A percentile compares a stretch with the other conserved stretches of the same genome.
Evolutionary conservation across 192 early-diverging fungal genomes (phyloP).

Genomic region (Backusella tarrabulga): DNA sequence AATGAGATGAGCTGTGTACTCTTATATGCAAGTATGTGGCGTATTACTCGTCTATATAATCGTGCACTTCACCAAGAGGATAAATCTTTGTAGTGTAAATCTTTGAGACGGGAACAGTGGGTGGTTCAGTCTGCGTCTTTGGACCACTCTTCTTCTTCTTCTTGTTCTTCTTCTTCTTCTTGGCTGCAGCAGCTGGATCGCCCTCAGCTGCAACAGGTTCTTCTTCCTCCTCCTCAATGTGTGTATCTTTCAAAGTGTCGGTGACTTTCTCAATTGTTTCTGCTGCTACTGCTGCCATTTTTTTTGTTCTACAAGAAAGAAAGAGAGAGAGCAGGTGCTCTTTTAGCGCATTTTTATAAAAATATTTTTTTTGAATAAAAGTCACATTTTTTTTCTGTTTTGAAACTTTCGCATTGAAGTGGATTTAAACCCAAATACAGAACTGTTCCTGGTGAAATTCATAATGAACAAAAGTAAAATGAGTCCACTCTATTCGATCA

Average conservation of each 20-base stretch:
- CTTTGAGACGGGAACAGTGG: constrained; percentile 76
- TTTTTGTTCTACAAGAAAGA: background rate
- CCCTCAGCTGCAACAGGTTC: constrained; percentile 10
- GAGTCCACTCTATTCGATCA: no score
- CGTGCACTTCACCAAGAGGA: constrained; percentile 78
- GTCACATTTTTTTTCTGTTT: background rate
- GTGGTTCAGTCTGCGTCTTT: constrained; percentile 61
- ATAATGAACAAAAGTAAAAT: no score
- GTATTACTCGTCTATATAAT: constrained; percentile 81
- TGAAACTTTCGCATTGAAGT: background rate
- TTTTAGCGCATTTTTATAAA: background rate
- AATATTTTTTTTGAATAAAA: background rate
- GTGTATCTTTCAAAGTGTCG: background rate
- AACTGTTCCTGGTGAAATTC: no score
- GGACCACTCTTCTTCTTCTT: constrained; percentile 66
- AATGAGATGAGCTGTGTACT: background rate
- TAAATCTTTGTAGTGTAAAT: constrained; percentile 77
- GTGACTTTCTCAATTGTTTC: background rate
- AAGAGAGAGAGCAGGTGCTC: background rate
- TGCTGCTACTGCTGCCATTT: constrained; percentile 3
- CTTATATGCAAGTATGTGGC: background rate
- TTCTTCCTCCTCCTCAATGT: constrained; percentile 19
- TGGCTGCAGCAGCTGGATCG: constrained; percentile 10
- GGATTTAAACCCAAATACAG: background rate
- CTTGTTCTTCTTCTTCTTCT: constrained; percentile 57